Percentiles rank a stretch among this genome's conserved stretches.
Evolutionary conservation across 495 filamentous ascomycete species (phyloP).

Genomic region (Talaromyces liani): DNA sequence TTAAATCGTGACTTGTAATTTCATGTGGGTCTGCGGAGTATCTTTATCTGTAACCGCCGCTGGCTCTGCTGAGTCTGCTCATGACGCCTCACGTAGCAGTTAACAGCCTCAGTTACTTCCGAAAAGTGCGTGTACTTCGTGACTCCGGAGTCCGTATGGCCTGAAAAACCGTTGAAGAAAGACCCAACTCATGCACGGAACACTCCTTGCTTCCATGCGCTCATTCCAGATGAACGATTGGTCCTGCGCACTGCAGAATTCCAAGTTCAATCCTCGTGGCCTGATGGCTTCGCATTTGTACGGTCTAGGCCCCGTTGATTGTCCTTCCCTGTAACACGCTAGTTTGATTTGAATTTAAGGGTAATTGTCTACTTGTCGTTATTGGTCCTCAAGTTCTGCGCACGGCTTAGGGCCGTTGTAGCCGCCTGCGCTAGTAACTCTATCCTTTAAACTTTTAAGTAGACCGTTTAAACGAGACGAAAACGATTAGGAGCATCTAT

Average conservation of each 20-base stretch:
- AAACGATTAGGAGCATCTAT: neutral
- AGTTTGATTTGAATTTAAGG: neutral
- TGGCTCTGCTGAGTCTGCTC: neutral
- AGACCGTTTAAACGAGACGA: neutral
- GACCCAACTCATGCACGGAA: neutral
- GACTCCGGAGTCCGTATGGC: neutral
- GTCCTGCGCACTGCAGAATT: neutral
- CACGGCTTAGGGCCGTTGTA: neutral
- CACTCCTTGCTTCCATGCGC: neutral
- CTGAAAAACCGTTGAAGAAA: neutral
- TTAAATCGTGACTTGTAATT: neutral
- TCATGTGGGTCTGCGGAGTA: neutral
- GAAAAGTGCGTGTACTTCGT: neutral
- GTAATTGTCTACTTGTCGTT: no score
- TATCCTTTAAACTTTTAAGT: neutral
- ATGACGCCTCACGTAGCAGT: neutral
- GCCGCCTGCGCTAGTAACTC: neutral
- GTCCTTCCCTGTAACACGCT: neutral
- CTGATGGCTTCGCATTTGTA: neutral
- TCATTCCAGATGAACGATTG: neutral
- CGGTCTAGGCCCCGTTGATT: neutral
- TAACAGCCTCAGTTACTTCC: neutral
- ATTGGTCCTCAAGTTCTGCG: no score
- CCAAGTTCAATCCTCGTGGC: neutral
- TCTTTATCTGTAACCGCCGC: neutral